phyloP scores from a whole-genome alignment of 1,139 yeast genomes.

The Debaryomycetaceae sp. region DNA sequence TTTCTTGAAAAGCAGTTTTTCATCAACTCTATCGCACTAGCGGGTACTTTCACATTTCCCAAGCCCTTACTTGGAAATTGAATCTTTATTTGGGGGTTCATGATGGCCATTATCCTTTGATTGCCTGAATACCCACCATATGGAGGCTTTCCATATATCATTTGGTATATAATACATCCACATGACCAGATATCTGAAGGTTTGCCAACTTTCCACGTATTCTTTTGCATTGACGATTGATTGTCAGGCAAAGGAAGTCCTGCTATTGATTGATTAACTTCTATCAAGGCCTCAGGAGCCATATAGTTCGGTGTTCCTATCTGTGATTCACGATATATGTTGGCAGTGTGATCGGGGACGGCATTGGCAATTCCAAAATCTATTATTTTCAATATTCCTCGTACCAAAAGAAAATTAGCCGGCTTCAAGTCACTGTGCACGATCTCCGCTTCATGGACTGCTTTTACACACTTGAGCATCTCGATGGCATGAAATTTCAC shows the following conservation, averaged over 20 bases:
- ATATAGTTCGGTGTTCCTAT: constrained; percentile 96
- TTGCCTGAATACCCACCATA: constrained; percentile 79
- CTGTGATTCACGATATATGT: constrained; percentile 85
- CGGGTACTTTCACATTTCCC: constrained; percentile 64
- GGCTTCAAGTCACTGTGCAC: constrained; percentile 96
- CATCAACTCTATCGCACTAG: constrained; percentile 68
- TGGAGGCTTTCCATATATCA: constrained; percentile 93
- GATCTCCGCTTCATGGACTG: constrained; percentile 83
- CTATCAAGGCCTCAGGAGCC: constrained; percentile 95
- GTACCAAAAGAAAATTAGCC: constrained; percentile 86
- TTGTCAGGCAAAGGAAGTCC: constrained; percentile 19
- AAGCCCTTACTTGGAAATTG: constrained; percentile 61
- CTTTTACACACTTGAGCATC: constrained; percentile 76
- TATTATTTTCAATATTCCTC: constrained; percentile 80
- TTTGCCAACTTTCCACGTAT: constrained; percentile 85
- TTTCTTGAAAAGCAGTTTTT: constrained; percentile 69
- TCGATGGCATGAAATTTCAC: constrained; percentile 81
- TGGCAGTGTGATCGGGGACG: constrained; percentile 88
- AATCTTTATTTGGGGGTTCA: constrained; percentile 82
- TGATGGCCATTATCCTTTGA: constrained; percentile 78
- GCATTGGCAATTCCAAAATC: constrained; percentile 97
- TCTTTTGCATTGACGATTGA: constrained; percentile 21
- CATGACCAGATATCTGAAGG: constrained; percentile 98
- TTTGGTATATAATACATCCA: constrained; percentile 93
- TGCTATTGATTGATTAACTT: constrained; percentile 41